Evolutionary conservation across 108 stramenopile genomes (phyloP).

Genomic region (Mediolabrus comicus): DNA sequence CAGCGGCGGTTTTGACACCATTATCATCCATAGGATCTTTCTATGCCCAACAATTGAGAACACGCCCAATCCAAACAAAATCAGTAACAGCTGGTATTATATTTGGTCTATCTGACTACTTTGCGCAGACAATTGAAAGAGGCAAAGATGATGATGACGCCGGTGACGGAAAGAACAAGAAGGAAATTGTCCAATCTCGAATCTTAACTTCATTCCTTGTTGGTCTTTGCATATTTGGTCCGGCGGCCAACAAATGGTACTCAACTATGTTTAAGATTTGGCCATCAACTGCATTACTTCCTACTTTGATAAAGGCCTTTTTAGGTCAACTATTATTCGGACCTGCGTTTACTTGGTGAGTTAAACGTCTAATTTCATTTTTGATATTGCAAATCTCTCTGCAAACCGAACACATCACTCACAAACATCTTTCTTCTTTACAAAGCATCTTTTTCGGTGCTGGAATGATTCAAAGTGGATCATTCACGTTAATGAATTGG

Average conservation of each 20-base stretch:
- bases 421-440: too few relatives aligned
- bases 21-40: slow-evolving; percentile 24
- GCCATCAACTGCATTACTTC: slow-evolving; percentile 51
- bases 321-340: slow-evolving; percentile 87
- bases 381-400: too few relatives aligned
- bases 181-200: slow-evolving; percentile 33
- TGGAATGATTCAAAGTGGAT: slow-evolving; percentile 54
- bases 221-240: slow-evolving; percentile 82
- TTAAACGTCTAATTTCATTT: too few relatives aligned
- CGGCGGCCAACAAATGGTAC: slow-evolving; percentile 87
- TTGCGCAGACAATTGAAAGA: slow-evolving; percentile 71
- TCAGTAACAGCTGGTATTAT: slow-evolving; percentile 71
- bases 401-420: too few relatives aligned
- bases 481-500: slow-evolving; percentile 60
- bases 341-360: slow-evolving; percentile 82
- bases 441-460: slow-evolving; percentile 78
- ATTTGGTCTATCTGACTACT: slow-evolving; percentile 71
- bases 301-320: slow-evolving; percentile 76
- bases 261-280: slow-evolving; percentile 62
- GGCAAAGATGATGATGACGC: slow-evolving; percentile 1
- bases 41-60: slow-evolving; percentile 39
- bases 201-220: slow-evolving; percentile 53
- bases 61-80: slow-evolving; percentile 78
- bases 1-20: slow-evolving; percentile 5
- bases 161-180: neutral